A percentile compares a stretch with the other conserved stretches of the same genome.
Conservation (phyloP, 768 basidiomycete genomes). For the Amanita muscaria region DNA sequence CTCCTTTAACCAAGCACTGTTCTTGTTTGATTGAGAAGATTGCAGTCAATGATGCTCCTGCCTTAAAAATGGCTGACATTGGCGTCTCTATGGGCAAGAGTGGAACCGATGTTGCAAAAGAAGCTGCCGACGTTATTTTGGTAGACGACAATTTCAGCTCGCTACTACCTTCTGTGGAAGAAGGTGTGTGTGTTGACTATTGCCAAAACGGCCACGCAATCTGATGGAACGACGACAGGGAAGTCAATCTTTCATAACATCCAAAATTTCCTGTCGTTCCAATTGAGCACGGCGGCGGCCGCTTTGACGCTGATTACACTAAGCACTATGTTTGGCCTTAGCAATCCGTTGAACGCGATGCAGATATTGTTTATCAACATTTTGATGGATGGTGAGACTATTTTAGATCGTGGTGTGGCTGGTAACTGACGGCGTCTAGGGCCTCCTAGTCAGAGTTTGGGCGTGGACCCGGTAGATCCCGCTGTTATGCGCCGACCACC, state of each 20-base stretch:
- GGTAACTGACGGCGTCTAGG: conserved; percentile 35
- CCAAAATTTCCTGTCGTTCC: conserved; percentile 96
- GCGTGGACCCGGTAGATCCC: conserved; percentile 92
- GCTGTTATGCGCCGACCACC: conserved; percentile 91
- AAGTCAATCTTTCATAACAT: conserved; percentile 99
- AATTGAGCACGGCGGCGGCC: conserved; percentile 95
- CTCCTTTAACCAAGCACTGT: background rate
- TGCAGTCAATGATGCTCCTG: conserved; percentile 89
- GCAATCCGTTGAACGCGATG: conserved; percentile 95
- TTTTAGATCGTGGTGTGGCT: background rate
- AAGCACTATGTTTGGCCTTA: conserved; percentile 81
- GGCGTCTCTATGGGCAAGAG: conserved; percentile 97
- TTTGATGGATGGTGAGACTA: conserved; percentile 81
- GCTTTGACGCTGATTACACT: conserved; percentile 92
- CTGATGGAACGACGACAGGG: conserved; percentile 32
- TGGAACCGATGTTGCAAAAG: conserved; percentile 98
- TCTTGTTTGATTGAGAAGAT: background rate
- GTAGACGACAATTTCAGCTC: conserved; percentile 97
- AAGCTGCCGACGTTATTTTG: conserved; percentile 93
- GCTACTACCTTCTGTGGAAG: conserved; percentile 89
- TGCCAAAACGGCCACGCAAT: conserved; percentile 1
- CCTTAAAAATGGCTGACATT: conserved; percentile 96
- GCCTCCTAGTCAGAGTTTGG: conserved; percentile 90
- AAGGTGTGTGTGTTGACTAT: conserved; percentile 40
- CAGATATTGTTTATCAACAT: conserved; percentile 99